phyloP scores from a whole-genome alignment of 2,329 filamentous ascomycete genomes.

The Pseudocercospora vitis region DNA sequence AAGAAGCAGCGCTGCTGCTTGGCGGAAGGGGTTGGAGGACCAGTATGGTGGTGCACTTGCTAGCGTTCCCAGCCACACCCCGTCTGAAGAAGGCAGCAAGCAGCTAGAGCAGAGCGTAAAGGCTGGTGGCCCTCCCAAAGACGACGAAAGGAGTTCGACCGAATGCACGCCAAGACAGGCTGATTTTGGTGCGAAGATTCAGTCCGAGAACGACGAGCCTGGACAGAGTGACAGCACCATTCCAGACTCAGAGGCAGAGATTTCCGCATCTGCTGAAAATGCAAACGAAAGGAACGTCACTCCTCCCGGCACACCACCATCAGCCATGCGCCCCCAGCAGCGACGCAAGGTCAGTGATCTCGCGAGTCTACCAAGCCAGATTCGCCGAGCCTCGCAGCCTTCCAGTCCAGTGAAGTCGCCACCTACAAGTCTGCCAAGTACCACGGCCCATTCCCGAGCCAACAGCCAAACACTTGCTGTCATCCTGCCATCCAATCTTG shows the following conservation, averaged over 20 bases:
- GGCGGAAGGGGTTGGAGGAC: slow-evolving; percentile 13
- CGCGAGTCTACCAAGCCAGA: slow-evolving; percentile 29
- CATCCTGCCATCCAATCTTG: neutral
- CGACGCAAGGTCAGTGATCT: slow-evolving; percentile 31
- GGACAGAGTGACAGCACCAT: no score
- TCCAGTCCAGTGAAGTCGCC: neutral
- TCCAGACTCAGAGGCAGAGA: no score
- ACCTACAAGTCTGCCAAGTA: neutral
- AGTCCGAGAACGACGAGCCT: no score
- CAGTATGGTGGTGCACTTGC: slow-evolving; percentile 11
- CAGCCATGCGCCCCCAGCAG: slow-evolving; percentile 15
- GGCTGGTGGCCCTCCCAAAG: neutral
- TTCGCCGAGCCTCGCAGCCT: slow-evolving; percentile 1
- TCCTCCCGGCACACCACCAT: neutral
- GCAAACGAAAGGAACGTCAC: neutral
- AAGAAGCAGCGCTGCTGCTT: slow-evolving; percentile 13
- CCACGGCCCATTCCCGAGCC: slow-evolving; percentile 2
- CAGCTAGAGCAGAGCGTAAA: neutral
- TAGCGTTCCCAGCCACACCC: slow-evolving; percentile 12
- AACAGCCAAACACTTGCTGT: slow-evolving; percentile 4
- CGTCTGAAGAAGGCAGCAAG: slow-evolving; percentile 1
- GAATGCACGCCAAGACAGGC: slow-evolving; percentile 1
- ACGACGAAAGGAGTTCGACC: neutral
- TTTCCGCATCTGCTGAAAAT: no score
- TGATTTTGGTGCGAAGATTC: neutral